Base-by-base conservation (phyloP, 2,329 filamentous ascomycete genomes). In the Pleoardoris graminearum region DNA sequence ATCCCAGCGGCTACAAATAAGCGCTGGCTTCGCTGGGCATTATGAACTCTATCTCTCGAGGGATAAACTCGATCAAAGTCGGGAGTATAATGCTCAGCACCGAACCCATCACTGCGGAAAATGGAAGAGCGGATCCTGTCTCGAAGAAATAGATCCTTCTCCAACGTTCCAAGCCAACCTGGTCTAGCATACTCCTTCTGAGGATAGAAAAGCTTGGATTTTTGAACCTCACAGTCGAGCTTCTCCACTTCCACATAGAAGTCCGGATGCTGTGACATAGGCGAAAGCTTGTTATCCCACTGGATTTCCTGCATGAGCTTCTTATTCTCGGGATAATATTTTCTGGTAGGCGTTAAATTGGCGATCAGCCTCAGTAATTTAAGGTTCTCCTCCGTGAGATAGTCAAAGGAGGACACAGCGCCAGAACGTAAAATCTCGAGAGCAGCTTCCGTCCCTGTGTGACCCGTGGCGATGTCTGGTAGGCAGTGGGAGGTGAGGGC, bases 391-490 rank as follows among this genome's bases (percentile, higher is more conserved):
- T 41, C 3, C 0, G 30, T 47, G 0, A 85, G 67, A 0, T 58
- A 39, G 3, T 71, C 63, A 39, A 81, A 79, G 0, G 83, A 86
- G 17, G 69, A 62, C 0, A 83, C 66, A 0, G 80, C 73, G 0
- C 80, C 80, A 0, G 79, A 82, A 0, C 51, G 38, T 0, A 86
- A 63, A 1, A 83, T 80, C 0, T 61, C 56, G 0, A 86, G 58
- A 0, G 82, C 80, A 43, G 80, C 65, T 55, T 86, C 83, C 0
- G 80, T 83, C 0, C 84, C 84, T 0, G 81, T 86, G 4, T 68
- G 65, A 0, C 59, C 39, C 0, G 78, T 82, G 0, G 85, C 69
- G 0, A 67, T 68, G 55, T 86, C 83, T 0, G 79, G 77, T 0
- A 83, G 66, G 19, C 75, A 80, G 43, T 77, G 75, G 0, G 82